Evolutionary conservation across 495 filamentous ascomycete genomes (phyloP), one percentile per base, ranked within the genome.

Genomic region (Recurvomyces mirabilis): DNA sequence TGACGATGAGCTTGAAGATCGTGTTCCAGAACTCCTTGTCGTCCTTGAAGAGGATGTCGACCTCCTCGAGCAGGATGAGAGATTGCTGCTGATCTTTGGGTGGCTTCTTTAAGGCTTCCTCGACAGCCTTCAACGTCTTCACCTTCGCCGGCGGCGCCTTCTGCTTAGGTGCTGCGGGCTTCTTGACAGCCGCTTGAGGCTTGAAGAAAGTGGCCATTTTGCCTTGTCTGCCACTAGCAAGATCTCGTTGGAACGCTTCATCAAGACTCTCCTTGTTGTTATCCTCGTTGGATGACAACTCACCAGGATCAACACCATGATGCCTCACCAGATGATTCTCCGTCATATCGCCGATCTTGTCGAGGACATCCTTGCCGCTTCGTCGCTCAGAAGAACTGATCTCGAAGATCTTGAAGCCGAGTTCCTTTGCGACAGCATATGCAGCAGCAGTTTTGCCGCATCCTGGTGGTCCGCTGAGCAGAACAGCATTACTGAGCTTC

Each of bases 301-400:
- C 38, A 12, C 26, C 49, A n/a, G 39, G 4, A 18, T 52, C 48
- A n/a, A 31, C n/a, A n/a, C 47, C 38, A 21, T 60, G 40, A 59
- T 75, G 71, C 45, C 77, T 76, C 28, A 96, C 89, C 3, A 91
- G 75, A 61, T 99, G 93, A 52, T 96, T 96, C 46, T 77, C 77
- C 12, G 86, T 88, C 93, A 96, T 95, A 59, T 96, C 87, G 4
- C 91, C 93, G 14, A 99, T 84, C 43, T 74, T 87, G 41, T 95
- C 91, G 7, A 93, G 55, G 36, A 99, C 74, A 57, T 99, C 93
- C 57, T 82, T 87, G 10, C 86, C 93, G 59, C 76, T 93, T 36
- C 93, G 69, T 44, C 87, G 76, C 52, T 70, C 84, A 30, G 84
- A 75, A 5, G 89, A 60, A 51, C 93, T 94, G 55, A 99, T 84